phyloP scores from a whole-genome alignment of 2,329 filamentous ascomycete species.

The Colletotrichum sp. region DNA sequence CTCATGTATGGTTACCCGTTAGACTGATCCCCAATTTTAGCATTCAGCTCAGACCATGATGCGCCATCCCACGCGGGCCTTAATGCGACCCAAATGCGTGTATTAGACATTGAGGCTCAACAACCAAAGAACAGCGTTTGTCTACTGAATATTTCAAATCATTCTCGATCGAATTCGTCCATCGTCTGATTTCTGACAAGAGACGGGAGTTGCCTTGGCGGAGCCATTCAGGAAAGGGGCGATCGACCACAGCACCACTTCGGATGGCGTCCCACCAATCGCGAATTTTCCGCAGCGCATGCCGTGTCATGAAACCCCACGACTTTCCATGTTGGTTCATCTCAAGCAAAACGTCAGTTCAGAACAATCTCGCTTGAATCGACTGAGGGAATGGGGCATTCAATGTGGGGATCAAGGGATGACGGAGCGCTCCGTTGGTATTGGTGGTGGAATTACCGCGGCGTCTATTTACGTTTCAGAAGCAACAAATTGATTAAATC shows the following conservation, averaged over 20 bases:
- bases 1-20: neutral
- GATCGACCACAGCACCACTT: neutral
- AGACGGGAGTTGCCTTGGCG: neutral
- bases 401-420: neutral
- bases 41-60: neutral
- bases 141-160: neutral
- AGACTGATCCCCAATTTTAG: neutral
- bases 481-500: neutral
- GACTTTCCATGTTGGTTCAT: neutral
- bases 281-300: neutral
- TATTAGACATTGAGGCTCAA: neutral
- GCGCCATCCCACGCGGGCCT: neutral
- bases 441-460: neutral
- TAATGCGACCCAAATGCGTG: neutral
- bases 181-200: neutral
- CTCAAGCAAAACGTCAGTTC: neutral
- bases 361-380: conserved; percentile 1
- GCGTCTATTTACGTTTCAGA: neutral
- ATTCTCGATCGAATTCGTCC: neutral
- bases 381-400: neutral
- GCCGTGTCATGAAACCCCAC: neutral
- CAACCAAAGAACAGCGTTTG: neutral
- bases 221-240: neutral
- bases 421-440: neutral
- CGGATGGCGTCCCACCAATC: neutral